Base-by-base conservation (phyloP, 192 early-diverging fungal genomes). In the Glomus cerebriforme region DNA sequence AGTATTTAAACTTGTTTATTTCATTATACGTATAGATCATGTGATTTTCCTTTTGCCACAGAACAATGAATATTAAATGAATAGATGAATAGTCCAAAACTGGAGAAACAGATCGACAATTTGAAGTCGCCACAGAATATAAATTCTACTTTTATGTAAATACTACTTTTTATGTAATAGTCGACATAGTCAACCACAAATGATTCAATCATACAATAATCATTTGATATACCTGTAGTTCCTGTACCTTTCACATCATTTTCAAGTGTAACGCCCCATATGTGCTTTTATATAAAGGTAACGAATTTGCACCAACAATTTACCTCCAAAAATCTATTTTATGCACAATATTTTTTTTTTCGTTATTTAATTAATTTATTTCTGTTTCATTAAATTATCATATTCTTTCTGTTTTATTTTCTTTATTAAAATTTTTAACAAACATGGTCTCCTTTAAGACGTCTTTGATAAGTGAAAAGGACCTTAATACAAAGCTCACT, bases 401-500 rank as follows among this genome's bases (percentile, higher is more conserved):
- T n/a, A n/a, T 17, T 17, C 47, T 49, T 17, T 43, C 34, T 13
- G 15, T 10, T 27, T 71, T 37, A 15, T 71, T 47, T 17, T 71
- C 24, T 26, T 45, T n/a, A 45, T 71, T 43, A 22, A 64, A 1
- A 31, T 31, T 64, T 22, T 13, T 29, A 3, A 19, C 15, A 54
- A 54, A 4, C 47, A 64, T 64, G 62, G 62, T 64, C 3, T 64
- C 32, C 17, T 68, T 68, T n/a, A 35, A 35, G 4, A 35, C 66
- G 17, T 37, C 66, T 68, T 35, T 27, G 6, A 22, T 72, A 17
- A 78, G 86, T 29, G 89, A 91, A 32, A 80, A 84, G 17, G 92
- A 94, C 70, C 84, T 92, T 43, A 89, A 94, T 75, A 84, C 80
- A 69, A 79, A 85, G 35, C 77, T 96, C n/a, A 90, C 86, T 9